These are phyloP conservation scores for Tieghemostelium lacteum DNA, from an alignment of 78 protist species.

Conservation along the genomic window DNA sequence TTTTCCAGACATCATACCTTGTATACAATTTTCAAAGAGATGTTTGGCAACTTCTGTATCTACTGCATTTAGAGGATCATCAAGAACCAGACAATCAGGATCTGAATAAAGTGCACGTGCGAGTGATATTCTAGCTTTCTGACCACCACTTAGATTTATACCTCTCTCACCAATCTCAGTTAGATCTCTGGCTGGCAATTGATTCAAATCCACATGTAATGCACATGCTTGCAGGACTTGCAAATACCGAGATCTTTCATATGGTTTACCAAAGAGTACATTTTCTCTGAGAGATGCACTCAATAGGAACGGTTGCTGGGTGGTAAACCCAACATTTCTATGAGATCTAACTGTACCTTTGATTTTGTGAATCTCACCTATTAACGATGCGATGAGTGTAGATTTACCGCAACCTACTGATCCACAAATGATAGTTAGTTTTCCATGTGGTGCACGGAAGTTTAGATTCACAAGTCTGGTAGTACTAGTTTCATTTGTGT, in stretches of 20 bases:
- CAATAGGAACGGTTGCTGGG: constrained; percentile 96
- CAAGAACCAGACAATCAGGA: constrained; percentile 88
- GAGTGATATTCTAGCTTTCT: constrained; percentile 95
- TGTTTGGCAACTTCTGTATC: constrained; percentile 93
- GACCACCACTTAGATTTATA: constrained; percentile 97
- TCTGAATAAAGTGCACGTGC: constrained; percentile 91
- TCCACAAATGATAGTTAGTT: constrained; percentile 86
- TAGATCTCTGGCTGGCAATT: constrained; percentile 86
- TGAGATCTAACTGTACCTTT: constrained; percentile 25
- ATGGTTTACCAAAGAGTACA: constrained; percentile 94
- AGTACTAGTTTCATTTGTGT: not conserved
- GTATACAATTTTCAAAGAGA: constrained; percentile 78
- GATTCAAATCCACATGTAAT: constrained; percentile 81
- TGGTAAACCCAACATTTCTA: constrained; percentile 3
- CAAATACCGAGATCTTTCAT: constrained; percentile 74
- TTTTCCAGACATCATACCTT: constrained; percentile 37
- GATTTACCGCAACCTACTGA: constrained; percentile 94
- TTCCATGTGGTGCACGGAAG: constrained; percentile 36
- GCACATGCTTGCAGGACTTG: constrained; percentile 86
- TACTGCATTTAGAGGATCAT: constrained; percentile 95
- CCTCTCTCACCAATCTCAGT: constrained; percentile 99
- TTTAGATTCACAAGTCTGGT: constrained; percentile 11
- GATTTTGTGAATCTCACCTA: constrained; percentile 50
- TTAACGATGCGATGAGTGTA: constrained; percentile 56
- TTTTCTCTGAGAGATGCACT: constrained; percentile 95